Conservation (phyloP, 768 basidiomycete species). For the Leccinum fibrillosum region DNA sequence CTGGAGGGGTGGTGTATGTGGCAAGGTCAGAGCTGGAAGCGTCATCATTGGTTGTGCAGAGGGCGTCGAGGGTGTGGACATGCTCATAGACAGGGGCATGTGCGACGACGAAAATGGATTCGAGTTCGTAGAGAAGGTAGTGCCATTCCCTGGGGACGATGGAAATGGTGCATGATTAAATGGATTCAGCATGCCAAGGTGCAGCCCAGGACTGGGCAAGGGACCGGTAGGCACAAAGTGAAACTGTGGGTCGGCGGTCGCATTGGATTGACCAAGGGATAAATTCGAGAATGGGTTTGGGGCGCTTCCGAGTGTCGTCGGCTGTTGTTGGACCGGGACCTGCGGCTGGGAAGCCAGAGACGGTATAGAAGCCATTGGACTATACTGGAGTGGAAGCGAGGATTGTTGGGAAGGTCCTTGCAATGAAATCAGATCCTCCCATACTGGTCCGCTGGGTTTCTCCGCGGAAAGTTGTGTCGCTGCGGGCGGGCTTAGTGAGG, state of each 20-base stretch:
- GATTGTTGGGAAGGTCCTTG: slow-evolving; percentile 36
- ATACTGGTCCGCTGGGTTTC: slow-evolving; percentile 39
- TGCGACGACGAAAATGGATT: slow-evolving; percentile 17
- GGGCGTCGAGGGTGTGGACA: slow-evolving; percentile 9
- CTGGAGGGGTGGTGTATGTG: slow-evolving; percentile 3
- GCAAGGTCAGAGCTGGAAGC: slow-evolving; percentile 1
- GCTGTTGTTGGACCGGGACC: slow-evolving; percentile 6
- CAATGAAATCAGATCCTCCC: slow-evolving; percentile 55
- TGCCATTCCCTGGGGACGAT: neutral
- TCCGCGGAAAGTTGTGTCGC: slow-evolving; percentile 11
- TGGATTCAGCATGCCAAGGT: slow-evolving; percentile 15
- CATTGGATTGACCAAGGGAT: slow-evolving; percentile 6
- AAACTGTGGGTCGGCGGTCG: neutral
- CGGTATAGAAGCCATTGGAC: neutral
- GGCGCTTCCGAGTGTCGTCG: neutral
- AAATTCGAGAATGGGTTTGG: slow-evolving; percentile 23
- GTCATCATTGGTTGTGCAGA: slow-evolving; percentile 8
- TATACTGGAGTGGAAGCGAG: slow-evolving; percentile 48
- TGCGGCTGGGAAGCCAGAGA: slow-evolving; percentile 18
- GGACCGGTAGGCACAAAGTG: slow-evolving; percentile 6
- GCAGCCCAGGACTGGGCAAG: slow-evolving; percentile 13
- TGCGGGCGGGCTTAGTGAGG: slow-evolving; percentile 4
- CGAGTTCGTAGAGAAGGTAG: slow-evolving; percentile 1
- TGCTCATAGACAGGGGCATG: neutral
- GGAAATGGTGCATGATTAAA: slow-evolving; percentile 12